Evolutionary conservation across 352 stramenopile species (phyloP), one percentile per base, ranked within the genome.

Genomic region (Globisporangium radiosum): DNA sequence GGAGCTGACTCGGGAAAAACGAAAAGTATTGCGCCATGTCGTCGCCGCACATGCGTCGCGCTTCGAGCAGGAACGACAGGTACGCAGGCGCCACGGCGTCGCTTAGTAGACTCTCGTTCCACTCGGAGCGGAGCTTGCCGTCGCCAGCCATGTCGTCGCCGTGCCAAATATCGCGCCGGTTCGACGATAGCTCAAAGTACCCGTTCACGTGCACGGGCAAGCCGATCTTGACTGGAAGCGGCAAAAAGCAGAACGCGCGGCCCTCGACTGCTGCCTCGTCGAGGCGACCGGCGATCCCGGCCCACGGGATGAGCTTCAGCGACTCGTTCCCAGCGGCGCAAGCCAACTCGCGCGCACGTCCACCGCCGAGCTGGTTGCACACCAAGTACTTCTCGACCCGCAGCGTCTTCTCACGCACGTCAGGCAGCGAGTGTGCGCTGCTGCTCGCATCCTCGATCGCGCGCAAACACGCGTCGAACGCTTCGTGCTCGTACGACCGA

Each of bases 181-280:
- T 94, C 6, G 84, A 94, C 7, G 84, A 92, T n/a, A 98, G 63
- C 62, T 98, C 91, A 70, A 98, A 98, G 72, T 97, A 98, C 10
- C 89, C 91, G 59, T 98, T 98, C 33, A 97, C 64, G 61, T 97
- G 91, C 36, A 98, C 85, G 10, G 88, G 85, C 13, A 97, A 66
- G 1, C 85, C 85, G 9, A 90, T 89, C 57, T 79, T 78, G 17
- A 97, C 88, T 25, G 92, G 92, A 55, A 98, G 72, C n/a, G 92
- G 92, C 14, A 98, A 68, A 53, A 97, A 98, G 63, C 90, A 97
- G 69, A 97, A 98, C 33, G 91, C 92, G 6, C 79, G 71, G 6
- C 81, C 84, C 44, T 91, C 75, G 2, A 75, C 66, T 11, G 59
- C 17, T 4, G 66, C 43, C 51, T 66, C 66, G 50, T 80, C 69